These are phyloP conservation scores for Planoprotostelium fungivorum DNA, from an alignment of 78 protist species.

Conservation along the genomic window DNA sequence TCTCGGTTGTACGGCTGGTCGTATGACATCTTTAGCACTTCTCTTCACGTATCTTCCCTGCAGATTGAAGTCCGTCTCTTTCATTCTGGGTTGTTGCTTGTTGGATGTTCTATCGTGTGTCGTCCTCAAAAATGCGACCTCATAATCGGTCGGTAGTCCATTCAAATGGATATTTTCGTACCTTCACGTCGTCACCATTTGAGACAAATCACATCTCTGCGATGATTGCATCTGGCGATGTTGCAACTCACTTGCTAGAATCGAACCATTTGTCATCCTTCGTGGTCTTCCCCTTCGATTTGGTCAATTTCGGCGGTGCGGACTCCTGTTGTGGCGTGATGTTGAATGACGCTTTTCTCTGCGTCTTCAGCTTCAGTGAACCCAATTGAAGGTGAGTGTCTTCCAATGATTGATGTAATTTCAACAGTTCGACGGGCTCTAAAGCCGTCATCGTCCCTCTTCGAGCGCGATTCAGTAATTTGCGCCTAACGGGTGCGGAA, in stretches of 20 bases:
- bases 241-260: too few species aligned
- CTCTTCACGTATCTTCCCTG: too few species aligned
- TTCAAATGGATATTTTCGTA: neutral
- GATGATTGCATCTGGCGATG: too few species aligned
- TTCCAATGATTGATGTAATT: neutral
- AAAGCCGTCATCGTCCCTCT: neutral
- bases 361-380: neutral
- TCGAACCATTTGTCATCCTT: too few species aligned
- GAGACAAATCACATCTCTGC: too few species aligned
- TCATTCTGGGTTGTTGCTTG: too few species aligned
- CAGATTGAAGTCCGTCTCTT: too few species aligned
- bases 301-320: too few species aligned
- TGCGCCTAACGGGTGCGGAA: neutral
- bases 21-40: too few species aligned
- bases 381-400: neutral
- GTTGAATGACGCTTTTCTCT: neutral
- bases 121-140: neutral
- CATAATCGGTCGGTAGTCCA: neutral
- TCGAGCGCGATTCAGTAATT: neutral
- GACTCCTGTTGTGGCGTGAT: neutral
- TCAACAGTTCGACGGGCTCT: neutral
- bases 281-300: too few species aligned
- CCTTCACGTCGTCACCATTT: neutral
- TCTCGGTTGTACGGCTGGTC: too few species aligned
- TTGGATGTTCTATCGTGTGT: too few species aligned